A percentile compares a stretch with the other conserved stretches of the same genome.
Evolutionary conservation across 441 rosid genomes (phyloP).

Genomic region (Brassica balearica): DNA sequence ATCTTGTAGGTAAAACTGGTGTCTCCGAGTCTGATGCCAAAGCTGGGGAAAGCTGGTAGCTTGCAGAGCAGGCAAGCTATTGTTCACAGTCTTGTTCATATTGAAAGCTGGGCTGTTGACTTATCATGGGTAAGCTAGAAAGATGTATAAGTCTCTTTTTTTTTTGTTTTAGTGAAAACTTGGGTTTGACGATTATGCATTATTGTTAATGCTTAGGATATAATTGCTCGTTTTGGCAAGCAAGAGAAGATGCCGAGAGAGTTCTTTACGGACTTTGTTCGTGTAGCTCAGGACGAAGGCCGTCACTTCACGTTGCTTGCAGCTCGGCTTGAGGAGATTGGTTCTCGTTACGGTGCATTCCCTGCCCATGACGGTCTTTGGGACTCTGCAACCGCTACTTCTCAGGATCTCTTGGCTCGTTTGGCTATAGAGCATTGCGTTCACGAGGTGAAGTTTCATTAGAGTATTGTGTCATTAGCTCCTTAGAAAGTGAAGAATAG

Average conservation of each 20-base stretch:
- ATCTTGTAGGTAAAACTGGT: slow-evolving; percentile 74
- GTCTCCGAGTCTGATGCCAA: slow-evolving; percentile 90
- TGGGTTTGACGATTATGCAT: slow-evolving; percentile 10
- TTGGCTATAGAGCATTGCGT: slow-evolving; percentile 91
- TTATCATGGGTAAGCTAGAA: slow-evolving; percentile 70
- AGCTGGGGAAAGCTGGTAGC: slow-evolving; percentile 93
- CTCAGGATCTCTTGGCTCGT: slow-evolving; percentile 74
- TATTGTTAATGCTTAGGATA: slow-evolving; percentile 56
- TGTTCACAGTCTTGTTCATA: slow-evolving; percentile 88
- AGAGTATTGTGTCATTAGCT: neutral
- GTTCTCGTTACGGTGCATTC: slow-evolving; percentile 78
- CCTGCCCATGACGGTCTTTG: slow-evolving; percentile 96
- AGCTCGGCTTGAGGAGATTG: slow-evolving; percentile 70
- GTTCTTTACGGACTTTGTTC: slow-evolving; percentile 86
- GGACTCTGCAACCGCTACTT: slow-evolving; percentile 86
- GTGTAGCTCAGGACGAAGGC: slow-evolving; percentile 92
- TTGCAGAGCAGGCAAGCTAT: slow-evolving; percentile 92
- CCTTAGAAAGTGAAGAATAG: neutral
- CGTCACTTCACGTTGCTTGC: slow-evolving; percentile 84
- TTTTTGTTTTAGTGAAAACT: neutral
- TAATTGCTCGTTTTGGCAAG: slow-evolving; percentile 91
- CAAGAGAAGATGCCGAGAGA: slow-evolving; percentile 92
- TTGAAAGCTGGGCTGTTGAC: slow-evolving; percentile 95
- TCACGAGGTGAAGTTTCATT: slow-evolving; percentile 53
- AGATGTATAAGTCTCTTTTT: no score